Base-by-base conservation (phyloP, 2,329 filamentous ascomycete genomes). In the Phyllosticta capitalensis region DNA sequence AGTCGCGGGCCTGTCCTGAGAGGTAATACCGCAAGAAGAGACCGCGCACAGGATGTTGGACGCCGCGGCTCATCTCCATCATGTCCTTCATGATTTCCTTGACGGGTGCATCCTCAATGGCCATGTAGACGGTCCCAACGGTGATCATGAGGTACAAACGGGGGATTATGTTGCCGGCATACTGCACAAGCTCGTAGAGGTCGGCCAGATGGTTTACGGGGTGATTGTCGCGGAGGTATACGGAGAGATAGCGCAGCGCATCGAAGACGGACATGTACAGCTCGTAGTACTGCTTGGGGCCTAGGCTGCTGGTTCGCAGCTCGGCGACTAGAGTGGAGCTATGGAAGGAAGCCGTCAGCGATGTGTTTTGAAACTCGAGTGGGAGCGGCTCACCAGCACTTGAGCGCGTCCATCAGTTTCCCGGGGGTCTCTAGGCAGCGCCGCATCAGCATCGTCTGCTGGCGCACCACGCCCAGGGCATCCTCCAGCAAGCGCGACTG, bases 21-120 rank as follows among this genome's bases (percentile, higher is more conserved):
- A 99, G 83, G 71, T 96, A 99, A 76, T 99, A 99, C 70, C 94
- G 86, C 68, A 99, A 77, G 72, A 99, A 99, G 59, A 99, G 80
- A 19, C 94, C 94, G 61, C 94, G 89, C 63, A 96, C 92, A 17
- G 94, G 94, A 74, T 99, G 94, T 71, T 99, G 94, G 21, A 99
- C 92, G 60, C 94, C 94, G 64, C 94, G 84, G 75, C 91, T 97
- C 94, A 99, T 99, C 75, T 99, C 94, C 94, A 99, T 99, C 94
- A 99, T 99, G 74, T 99, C 94, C 77, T 99, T 99, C 94, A 99
- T 99, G 59, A 99, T 90, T 79, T 99, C 94, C 77, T 99, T 99
- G 66, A 99, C 94, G 0, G 94, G 94, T 61, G 95, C 94, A 81
- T 97, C 94, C 69, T 94, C 89, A 70, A 99, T 95, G 24, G 90